Conservation (phyloP, 208 protist species). For the Leishmania aethiopica region DNA sequence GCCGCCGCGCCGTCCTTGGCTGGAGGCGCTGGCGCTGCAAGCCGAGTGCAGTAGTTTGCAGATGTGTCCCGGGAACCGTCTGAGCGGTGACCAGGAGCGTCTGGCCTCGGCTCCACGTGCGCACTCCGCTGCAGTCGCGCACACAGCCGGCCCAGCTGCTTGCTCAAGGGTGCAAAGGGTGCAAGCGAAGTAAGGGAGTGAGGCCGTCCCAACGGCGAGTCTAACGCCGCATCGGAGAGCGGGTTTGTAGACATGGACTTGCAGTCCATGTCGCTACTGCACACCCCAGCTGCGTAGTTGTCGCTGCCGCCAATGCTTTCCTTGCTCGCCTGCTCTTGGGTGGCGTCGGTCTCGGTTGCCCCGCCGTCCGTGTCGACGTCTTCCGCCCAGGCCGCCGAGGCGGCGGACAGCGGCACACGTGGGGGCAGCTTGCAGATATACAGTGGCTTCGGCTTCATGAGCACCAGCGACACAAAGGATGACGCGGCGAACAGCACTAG, state of each 20-base stretch:
- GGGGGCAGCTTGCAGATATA: constrained; percentile 34
- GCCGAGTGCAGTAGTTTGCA: not conserved
- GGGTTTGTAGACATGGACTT: not conserved
- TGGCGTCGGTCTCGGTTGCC: not conserved
- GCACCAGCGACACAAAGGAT: constrained; percentile 48
- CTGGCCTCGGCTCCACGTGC: not conserved
- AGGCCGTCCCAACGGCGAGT: not conserved
- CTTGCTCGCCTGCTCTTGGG: not conserved
- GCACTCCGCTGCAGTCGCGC: not conserved
- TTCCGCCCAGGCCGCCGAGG: not conserved
- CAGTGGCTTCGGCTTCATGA: constrained; percentile 55
- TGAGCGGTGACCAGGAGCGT: not conserved
- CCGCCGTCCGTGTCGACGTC: not conserved
- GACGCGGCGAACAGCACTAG: constrained; percentile 60
- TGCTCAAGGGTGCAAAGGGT: not conserved
- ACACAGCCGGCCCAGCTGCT: not conserved
- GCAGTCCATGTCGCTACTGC: not conserved
- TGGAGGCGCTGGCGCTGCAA: not conserved
- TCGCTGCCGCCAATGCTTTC: not conserved
- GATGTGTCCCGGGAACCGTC: not conserved
- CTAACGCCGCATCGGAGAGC: not conserved
- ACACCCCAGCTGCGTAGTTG: not conserved
- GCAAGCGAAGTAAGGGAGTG: not conserved
- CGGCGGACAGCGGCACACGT: not conserved
- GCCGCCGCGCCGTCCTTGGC: not conserved